Base-by-base conservation (phyloP, 129 eudicot species). In the Arctium lappa region DNA sequence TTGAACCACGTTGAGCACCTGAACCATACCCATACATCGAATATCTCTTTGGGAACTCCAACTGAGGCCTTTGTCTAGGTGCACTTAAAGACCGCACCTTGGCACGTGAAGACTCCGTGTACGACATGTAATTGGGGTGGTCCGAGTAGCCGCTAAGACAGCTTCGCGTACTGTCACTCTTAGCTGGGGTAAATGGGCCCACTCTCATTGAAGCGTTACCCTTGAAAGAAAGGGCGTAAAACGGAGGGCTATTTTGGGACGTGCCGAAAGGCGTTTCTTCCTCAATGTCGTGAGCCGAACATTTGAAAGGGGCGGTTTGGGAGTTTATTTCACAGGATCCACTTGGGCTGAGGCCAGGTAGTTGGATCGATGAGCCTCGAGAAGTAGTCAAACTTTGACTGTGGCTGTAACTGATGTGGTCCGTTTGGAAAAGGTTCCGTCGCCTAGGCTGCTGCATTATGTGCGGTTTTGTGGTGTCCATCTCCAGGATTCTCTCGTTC, bases 41-140 rank as follows among this genome's bases (percentile, higher is more conserved):
- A 73, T 83, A 84, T 86, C 97, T 91, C 86, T 92, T 95, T 1
- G 93, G 81, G 53, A 88, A 62, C 79, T 90, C 98, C 18, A 82
- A 70, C 3, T 87, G 83, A 38, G 95, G 86, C 85, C 94, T 89
- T 48, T 85, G 99, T 75, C 87, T 88, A 0, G 99, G 99, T 2
- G 98, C 94, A 77, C 98, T 93, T 12, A 90, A 50, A 8, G 99
- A 91, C 84, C 98, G 87, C 18, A 87, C 85, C 81, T 93, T 96
- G 1, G 99, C 99, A 39, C 84, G 90, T 1, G 99, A 86, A 73
- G 99, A 93, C 70, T 91, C 93, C 0, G 99, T 96, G 86, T 81
- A 87, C 18, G 96, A 82, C 99, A 96, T 96, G 88, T 96, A 96
- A 85, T 84, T 93, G 4, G 99, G 99, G 87, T 80, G 79, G 89